phyloP scores from a whole-genome alignment of 352 stramenopile species.

The Phytophthora tubulina region DNA sequence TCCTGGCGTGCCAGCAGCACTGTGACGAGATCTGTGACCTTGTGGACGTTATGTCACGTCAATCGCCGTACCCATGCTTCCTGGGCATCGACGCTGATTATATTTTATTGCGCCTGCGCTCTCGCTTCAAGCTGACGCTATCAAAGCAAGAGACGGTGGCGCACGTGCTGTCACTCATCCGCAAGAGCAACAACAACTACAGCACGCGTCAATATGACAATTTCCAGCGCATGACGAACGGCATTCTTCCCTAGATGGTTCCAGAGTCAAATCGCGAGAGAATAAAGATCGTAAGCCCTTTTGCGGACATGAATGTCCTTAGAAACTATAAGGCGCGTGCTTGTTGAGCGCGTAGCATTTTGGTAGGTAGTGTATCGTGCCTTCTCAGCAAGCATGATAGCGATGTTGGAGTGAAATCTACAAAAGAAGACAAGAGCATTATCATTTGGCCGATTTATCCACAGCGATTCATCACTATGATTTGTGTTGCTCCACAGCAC shows the following conservation, averaged over 20 bases:
- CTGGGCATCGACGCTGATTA: conserved; percentile 82
- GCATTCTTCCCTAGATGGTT: conserved; percentile 83
- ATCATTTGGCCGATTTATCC: conserved; percentile 18
- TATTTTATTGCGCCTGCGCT: conserved; percentile 88
- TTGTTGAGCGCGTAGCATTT: conserved; percentile 21
- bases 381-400: conserved; percentile 5
- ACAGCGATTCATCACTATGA: not conserved
- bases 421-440: conserved; percentile 17
- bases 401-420: conserved; percentile 13
- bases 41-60: conserved; percentile 96
- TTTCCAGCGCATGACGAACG: conserved; percentile 95
- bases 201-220: conserved; percentile 94
- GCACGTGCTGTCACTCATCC: conserved; percentile 91
- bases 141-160: conserved; percentile 92
- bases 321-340: conserved; percentile 31
- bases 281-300: conserved; percentile 19
- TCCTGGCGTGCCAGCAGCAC: conserved; percentile 97
- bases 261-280: conserved; percentile 11
- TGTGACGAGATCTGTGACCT: conserved; percentile 96
- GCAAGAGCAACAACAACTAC: conserved; percentile 94
- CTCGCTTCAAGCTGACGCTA: conserved; percentile 88
- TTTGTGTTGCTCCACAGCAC: not conserved
- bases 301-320: conserved; percentile 19
- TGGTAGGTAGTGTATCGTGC: conserved; percentile 21
- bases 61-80: conserved; percentile 98